Base-by-base conservation (phyloP, 2,329 filamentous ascomycete species). In the Acarospora socialis region DNA sequence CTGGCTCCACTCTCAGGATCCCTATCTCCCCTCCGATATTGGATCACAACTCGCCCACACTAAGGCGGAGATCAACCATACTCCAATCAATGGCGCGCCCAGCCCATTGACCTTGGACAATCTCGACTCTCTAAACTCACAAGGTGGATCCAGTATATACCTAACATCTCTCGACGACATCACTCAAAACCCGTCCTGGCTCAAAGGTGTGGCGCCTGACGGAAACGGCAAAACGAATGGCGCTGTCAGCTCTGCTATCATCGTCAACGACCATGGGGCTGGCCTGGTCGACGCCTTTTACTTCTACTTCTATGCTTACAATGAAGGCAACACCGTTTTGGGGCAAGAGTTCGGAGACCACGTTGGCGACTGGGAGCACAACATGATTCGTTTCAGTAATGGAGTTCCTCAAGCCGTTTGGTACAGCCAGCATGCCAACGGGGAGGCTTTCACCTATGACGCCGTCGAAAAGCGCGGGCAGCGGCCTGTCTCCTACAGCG, bases 321-420 rank as follows among this genome's bases (percentile, higher is more conserved):
- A 49, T 40, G 61, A 61, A 42, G 69, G 68, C 10, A 66, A 68
- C 18, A 57, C 50, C 2, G 61, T 70, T 1, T 38, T 68, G 1
- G 56, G 54, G 2, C 42, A 63, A 35, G 57, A 68, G 41, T 63
- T 70, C 26, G 62, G 63, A 38, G 63, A 74, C 46, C 74, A 79
- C 47, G 66, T 79, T 18, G 74, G 73, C 6, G 19, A 30, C 23
- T 43, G 65, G 71, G 73, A 77, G 46, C 72, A 77, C 48, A 73
- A 67, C 33, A 75, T 76, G 70, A 58, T 80, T 19, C 70, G 74
- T 7, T 80, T 80, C 50, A 31, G 56, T 10, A 57, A 73, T 33
- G 68, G 68, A 7, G 39, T 44, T 1, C 74, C 74, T 0, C 50
- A 62, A 38, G 56, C 61, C 1, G 48, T 78, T 8, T 79, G 72